These are phyloP conservation scores for Fraxinus xanthoxyloides DNA, from an alignment of 305 asterid species.

Conservation along the genomic window DNA sequence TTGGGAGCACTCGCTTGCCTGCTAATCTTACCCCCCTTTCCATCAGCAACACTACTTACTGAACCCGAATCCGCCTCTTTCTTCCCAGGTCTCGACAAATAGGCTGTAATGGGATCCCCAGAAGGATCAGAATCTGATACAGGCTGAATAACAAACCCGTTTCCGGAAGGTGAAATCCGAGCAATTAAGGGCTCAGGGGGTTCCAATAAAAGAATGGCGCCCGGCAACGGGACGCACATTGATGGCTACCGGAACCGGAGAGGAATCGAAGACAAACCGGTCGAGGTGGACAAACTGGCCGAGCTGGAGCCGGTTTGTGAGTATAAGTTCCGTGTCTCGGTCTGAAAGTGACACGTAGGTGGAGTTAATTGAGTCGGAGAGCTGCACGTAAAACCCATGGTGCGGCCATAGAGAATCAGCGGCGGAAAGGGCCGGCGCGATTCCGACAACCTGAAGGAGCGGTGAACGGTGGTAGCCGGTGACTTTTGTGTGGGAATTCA, in stretches of 20 bases:
- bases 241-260: slow-evolving; percentile 63
- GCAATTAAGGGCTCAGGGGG: slow-evolving; percentile 82
- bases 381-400: slow-evolving; percentile 81
- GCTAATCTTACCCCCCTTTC: slow-evolving; percentile 24
- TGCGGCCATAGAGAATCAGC: slow-evolving; percentile 74
- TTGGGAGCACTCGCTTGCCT: slow-evolving; percentile 49
- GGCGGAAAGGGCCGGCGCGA: slow-evolving; percentile 78
- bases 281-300: slow-evolving; percentile 91
- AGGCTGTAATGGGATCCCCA: slow-evolving; percentile 52
- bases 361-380: slow-evolving; percentile 86
- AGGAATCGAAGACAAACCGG: slow-evolving; percentile 61
- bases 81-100: slow-evolving; percentile 43
- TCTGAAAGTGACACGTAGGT: slow-evolving; percentile 90
- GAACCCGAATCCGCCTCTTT: slow-evolving; percentile 19
- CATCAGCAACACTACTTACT: not conserved
- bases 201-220: slow-evolving; percentile 67
- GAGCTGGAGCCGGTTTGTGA: slow-evolving; percentile 75
- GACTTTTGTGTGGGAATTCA: slow-evolving; percentile 71
- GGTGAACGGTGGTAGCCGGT: slow-evolving; percentile 97
- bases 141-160: slow-evolving; percentile 71
- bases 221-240: slow-evolving; percentile 77
- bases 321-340: slow-evolving; percentile 73
- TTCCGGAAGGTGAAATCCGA: slow-evolving; percentile 46
- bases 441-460: slow-evolving; percentile 84
- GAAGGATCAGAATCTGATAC: slow-evolving; percentile 52